A percentile compares a stretch with the other conserved stretches of the same genome.
Conservation (phyloP, 345 rosid genomes). For the Odontarrhena argentea region DNA sequence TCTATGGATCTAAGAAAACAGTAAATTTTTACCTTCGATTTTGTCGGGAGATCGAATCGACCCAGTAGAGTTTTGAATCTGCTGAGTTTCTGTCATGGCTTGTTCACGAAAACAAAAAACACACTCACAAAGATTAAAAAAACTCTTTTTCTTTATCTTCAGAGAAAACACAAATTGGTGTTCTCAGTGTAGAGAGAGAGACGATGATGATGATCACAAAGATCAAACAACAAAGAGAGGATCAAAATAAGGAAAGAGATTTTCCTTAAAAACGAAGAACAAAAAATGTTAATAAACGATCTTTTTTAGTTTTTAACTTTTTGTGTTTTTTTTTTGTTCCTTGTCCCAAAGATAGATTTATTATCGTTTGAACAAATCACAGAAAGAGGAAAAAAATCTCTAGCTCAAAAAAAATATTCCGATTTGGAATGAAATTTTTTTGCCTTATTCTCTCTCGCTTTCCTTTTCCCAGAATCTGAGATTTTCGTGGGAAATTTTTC, state of each 20-base stretch:
- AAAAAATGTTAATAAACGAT: constrained; percentile 30
- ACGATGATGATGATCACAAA: constrained; percentile 37
- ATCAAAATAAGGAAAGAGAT: constrained; percentile 5
- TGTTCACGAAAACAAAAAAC: constrained; percentile 26
- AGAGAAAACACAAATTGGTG: constrained; percentile 13
- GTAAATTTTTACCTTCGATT: constrained; percentile 55
- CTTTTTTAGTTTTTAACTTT: constrained; percentile 26
- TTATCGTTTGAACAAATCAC: constrained; percentile 42
- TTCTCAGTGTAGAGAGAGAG: constrained; percentile 25
- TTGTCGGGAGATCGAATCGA: constrained; percentile 61
- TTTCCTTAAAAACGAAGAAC: constrained; percentile 16
- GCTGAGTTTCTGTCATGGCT: constrained; percentile 72
- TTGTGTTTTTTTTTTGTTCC: neutral
- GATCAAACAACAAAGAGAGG: constrained; percentile 34
- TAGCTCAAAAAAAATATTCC: constrained; percentile 50
- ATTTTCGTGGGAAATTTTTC: constrained; percentile 45
- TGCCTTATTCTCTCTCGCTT: constrained; percentile 36
- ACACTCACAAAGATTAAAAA: constrained; percentile 26
- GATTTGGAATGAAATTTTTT: constrained; percentile 39
- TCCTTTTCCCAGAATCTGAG: constrained; percentile 42
- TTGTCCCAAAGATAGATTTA: constrained; percentile 34
- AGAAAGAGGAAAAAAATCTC: constrained; percentile 40
- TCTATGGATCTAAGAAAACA: constrained; percentile 37
- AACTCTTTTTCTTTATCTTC: constrained; percentile 11
- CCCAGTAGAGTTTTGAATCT: constrained; percentile 61